Evolutionary conservation across 2,329 filamentous ascomycete species (phyloP).

Genomic region (Capronia americana): DNA sequence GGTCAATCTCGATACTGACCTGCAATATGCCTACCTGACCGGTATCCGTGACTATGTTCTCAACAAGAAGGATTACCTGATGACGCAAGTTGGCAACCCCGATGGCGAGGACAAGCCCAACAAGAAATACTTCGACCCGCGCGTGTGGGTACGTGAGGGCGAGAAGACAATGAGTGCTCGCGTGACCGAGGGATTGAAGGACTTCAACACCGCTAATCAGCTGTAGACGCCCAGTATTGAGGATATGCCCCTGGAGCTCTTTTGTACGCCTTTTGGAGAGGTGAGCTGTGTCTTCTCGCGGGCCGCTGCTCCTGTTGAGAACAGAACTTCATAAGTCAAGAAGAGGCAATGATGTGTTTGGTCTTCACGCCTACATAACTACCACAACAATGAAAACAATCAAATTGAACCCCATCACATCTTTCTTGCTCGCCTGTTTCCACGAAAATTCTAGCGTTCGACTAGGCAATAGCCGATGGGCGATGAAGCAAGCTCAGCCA

Average conservation of each 20-base stretch:
- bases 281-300: neutral
- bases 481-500: neutral
- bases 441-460: neutral
- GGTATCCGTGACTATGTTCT: slow-evolving; percentile 95
- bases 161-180: slow-evolving; percentile 95
- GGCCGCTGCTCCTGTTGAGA: neutral
- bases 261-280: slow-evolving; percentile 21
- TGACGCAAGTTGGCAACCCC: slow-evolving; percentile 88
- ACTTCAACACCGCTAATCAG: slow-evolving; percentile 87
- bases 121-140: slow-evolving; percentile 93
- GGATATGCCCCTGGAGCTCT: neutral
- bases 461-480: neutral
- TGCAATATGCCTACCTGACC: slow-evolving; percentile 91
- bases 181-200: slow-evolving; percentile 78
- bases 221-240: slow-evolving; percentile 61
- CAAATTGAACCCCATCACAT: neutral
- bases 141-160: slow-evolving; percentile 89
- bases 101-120: slow-evolving; percentile 97
- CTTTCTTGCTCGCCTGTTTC: too few relatives aligned
- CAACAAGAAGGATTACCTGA: slow-evolving; percentile 93
- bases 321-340: neutral
- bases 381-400: neutral
- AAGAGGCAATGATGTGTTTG: neutral
- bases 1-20: slow-evolving; percentile 98
- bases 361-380: slow-evolving; percentile 9